Percentiles rank a stretch among this genome's conserved stretches.
Conservation (phyloP, 345 rosid species). For the Bruguiera gymnorhiza region DNA sequence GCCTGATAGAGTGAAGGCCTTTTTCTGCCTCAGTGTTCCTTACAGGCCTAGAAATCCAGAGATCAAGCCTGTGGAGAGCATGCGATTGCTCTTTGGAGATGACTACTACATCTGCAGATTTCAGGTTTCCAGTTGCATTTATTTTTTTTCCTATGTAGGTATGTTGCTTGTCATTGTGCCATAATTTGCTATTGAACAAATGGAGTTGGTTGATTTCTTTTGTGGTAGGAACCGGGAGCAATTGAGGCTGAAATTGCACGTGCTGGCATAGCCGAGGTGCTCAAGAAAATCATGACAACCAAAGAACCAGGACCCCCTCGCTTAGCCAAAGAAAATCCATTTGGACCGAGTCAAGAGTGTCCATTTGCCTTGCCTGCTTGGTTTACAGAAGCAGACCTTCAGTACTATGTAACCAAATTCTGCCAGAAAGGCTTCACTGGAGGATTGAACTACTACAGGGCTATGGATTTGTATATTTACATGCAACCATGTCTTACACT, state of each 20-base stretch:
- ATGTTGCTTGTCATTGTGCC: background rate
- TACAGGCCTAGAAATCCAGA: slow-evolving; percentile 60
- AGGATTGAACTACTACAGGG: slow-evolving; percentile 72
- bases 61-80: slow-evolving; percentile 47
- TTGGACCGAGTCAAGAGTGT: slow-evolving; percentile 19
- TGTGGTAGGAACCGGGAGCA: slow-evolving; percentile 49
- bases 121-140: slow-evolving; percentile 41
- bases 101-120: slow-evolving; percentile 86
- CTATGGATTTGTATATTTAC: slow-evolving; percentile 55
- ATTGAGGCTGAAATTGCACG: slow-evolving; percentile 52
- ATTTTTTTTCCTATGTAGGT: background rate
- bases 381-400: slow-evolving; percentile 61
- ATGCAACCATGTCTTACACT: background rate
- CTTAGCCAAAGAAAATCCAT: slow-evolving; percentile 45
- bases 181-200: background rate
- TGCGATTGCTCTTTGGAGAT: slow-evolving; percentile 60
- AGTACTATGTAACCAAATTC: slow-evolving; percentile 42
- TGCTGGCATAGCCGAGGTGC: slow-evolving; percentile 34
- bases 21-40: slow-evolving; percentile 59
- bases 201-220: background rate
- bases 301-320: slow-evolving; percentile 45
- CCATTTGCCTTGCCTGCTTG: slow-evolving; percentile 50
- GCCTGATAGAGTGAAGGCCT: slow-evolving; percentile 66
- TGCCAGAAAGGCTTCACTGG: slow-evolving; percentile 64
- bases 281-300: slow-evolving; percentile 38